phyloP scores from a whole-genome alignment of 139 green algal species.

The Zygnema cylindricum region DNA sequence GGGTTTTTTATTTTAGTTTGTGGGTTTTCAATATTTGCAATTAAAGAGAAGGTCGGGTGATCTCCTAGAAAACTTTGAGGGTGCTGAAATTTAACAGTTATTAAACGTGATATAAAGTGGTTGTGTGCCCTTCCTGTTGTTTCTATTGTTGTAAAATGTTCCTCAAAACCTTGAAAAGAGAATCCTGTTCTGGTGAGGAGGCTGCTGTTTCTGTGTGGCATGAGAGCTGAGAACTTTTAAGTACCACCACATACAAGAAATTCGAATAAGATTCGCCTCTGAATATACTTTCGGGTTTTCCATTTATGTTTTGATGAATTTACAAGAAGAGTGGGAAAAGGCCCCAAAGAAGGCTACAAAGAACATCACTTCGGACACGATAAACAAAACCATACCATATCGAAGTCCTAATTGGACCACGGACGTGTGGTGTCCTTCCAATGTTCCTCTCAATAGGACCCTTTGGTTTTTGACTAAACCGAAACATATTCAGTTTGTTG shows the following conservation, averaged over 20 bases:
- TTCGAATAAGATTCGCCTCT: conserved; percentile 75
- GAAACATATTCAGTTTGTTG: no score
- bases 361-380: conserved; percentile 76
- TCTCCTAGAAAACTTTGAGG: no score
- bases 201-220: conserved; percentile 75
- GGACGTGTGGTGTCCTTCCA: conserved; percentile 72
- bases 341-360: conserved; percentile 77
- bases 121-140: conserved; percentile 74
- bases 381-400: conserved; percentile 79
- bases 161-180: conserved; percentile 67
- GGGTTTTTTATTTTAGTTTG: no score
- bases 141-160: conserved; percentile 72
- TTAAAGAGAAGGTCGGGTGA: conserved; percentile 74
- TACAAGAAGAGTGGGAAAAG: conserved; percentile 77
- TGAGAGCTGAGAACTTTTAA: conserved; percentile 71
- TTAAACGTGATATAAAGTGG: conserved; percentile 74
- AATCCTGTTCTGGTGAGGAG: conserved; percentile 65
- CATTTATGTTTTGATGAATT: conserved; percentile 72
- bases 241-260: conserved; percentile 72
- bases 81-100: no score
- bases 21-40: conserved; percentile 74
- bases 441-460: no score
- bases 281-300: conserved; percentile 73
- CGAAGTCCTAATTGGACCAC: conserved; percentile 70
- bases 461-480: no score